Evolutionary conservation across 257 asterid species (phyloP), one percentile per base, ranked within the genome.

Genomic region (Solanum rostratum): DNA sequence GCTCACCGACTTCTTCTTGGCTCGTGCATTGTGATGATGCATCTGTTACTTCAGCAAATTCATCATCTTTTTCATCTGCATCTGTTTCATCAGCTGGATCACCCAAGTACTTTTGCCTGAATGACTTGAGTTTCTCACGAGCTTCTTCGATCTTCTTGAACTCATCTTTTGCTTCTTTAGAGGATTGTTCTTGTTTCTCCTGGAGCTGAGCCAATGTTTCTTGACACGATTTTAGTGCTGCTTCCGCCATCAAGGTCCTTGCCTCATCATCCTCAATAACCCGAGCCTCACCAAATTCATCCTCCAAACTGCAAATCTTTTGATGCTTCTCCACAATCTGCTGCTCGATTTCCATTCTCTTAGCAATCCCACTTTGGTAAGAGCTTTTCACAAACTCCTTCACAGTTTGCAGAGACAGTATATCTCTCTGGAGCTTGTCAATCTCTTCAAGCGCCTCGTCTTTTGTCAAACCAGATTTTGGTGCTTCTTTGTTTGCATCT

Each of bases 331-430:
- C 98, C 45, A 82, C 33, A 57, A 96, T 92, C 91, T 94, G 94
- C 83, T 91, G 94, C 88, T 96, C 99, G 3, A 96, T 91, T n/a
- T 83, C 91, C 94, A 94, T 91, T 13, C 90, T 95, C 89, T 93
- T 95, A 1, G 94, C 88, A 6, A 90, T 89, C 66, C 97, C 97
- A 33, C 86, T 92, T 83, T 96, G 97, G 30, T 95, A 96, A 18
- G 99, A 93, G 90, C 96, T 94, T 86, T 96, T 96, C 3, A 95
- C 97, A 81, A 91, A 96, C 94, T 96, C 99, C 43, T 95, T 95
- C 6, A 90, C 87, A 3, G 99, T 96, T 87, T 96, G 99, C 86
- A 94, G 46, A 0, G 90, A 90, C 7, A 96, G 84, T 76, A 95
- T 96, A 65, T 96, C 98, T 79, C 94, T 93, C 73, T 96, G 96